Conservation (phyloP, 345 rosid species). For the Microcos paniculata region DNA sequence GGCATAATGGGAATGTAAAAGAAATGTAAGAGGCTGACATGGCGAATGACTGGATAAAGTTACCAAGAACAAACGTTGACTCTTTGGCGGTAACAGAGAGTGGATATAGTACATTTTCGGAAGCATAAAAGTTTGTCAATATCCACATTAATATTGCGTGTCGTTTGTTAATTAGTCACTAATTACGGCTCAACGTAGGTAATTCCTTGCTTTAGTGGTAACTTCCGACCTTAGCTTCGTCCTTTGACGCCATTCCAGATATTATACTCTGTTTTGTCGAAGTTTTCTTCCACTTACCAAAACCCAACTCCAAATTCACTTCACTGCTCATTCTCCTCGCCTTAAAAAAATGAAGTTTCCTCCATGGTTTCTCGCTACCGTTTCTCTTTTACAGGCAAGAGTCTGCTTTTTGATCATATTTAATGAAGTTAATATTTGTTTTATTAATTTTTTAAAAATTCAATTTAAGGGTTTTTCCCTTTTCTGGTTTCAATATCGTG, state of each 20-base stretch:
- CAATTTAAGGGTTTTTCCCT: not conserved
- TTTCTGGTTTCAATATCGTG: not conserved
- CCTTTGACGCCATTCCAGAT: not conserved
- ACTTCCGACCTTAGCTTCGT: not conserved
- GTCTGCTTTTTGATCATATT: not conserved
- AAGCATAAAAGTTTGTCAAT: not conserved
- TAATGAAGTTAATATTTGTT: not conserved
- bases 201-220: not conserved
- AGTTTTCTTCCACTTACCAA: not conserved
- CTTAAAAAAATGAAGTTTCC: slow-evolving; percentile 22
- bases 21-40: not conserved
- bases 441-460: not conserved
- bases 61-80: too few species aligned
- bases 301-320: not conserved
- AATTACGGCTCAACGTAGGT: not conserved
- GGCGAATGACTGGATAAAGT: not conserved
- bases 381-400: slow-evolving; percentile 39
- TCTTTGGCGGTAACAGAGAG: not conserved
- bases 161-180: not conserved
- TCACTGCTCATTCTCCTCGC: not conserved
- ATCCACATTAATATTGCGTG: not conserved
- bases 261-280: not conserved
- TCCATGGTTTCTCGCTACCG: slow-evolving; percentile 15
- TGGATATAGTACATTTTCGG: not conserved
- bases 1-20: not conserved